Percentiles rank a stretch among this genome's conserved stretches.
These are phyloP conservation scores for Scytalidium sp. DNA, from an alignment of 2,329 filamentous ascomycete genomes.

Conservation along the genomic window DNA sequence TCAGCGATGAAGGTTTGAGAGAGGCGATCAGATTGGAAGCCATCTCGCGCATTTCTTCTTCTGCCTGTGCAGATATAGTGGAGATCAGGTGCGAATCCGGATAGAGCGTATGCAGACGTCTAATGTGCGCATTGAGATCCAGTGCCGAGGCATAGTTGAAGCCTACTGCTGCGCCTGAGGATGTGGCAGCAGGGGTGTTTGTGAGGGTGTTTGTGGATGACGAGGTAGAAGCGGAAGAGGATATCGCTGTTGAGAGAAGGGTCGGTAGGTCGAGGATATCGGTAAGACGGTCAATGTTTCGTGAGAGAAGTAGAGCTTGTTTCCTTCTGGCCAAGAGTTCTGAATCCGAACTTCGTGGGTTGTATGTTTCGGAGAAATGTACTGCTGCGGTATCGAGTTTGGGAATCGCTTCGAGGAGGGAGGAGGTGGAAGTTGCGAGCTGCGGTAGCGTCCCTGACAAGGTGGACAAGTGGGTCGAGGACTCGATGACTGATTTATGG, in stretches of 20 bases:
- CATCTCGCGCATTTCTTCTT: conserved; percentile 85
- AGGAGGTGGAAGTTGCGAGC: conserved; percentile 61
- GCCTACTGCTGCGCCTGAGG: conserved; percentile 35
- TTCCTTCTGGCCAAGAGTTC: conserved; percentile 69
- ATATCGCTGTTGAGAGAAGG: conserved; percentile 76
- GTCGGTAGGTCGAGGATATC: conserved; percentile 90
- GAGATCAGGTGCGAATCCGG: conserved; percentile 72
- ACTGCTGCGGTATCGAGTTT: conserved; percentile 76
- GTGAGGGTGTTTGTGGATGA: conserved; percentile 34
- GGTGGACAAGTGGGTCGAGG: conserved; percentile 72
- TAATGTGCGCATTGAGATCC: conserved; percentile 91
- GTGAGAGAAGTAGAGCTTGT: conserved; percentile 74
- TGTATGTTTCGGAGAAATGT: conserved; percentile 79
- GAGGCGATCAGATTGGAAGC: conserved; percentile 77
- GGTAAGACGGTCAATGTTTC: conserved; percentile 85
- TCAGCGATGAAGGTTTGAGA: conserved; percentile 74
- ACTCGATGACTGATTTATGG: conserved; percentile 78
- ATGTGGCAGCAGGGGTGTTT: conserved; percentile 32
- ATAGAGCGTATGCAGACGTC: conserved; percentile 78
- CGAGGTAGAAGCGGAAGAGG: conserved; percentile 37
- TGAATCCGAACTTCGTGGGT: conserved; percentile 66
- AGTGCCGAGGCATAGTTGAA: conserved; percentile 85
- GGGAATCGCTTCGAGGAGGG: conserved; percentile 71
- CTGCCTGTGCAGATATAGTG: conserved; percentile 73
- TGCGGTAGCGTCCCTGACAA: conserved; percentile 69